Evolutionary conservation across 2,329 filamentous ascomycete genomes (phyloP), one percentile per base, ranked within the genome.

Genomic region (Xylaria sp.): DNA sequence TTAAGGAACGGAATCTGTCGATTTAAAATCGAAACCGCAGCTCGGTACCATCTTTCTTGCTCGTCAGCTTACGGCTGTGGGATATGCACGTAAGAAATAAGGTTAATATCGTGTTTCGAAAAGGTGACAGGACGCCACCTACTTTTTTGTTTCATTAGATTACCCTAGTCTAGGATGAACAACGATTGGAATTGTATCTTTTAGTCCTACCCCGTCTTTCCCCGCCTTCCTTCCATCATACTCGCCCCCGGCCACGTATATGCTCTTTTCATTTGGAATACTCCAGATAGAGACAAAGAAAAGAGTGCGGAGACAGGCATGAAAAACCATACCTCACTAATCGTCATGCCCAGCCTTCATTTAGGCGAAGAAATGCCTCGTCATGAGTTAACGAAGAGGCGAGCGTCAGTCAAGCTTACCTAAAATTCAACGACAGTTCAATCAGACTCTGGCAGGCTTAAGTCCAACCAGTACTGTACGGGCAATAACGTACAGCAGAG

Each of bases 401-500:
- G 54, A 54, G 10, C 1, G 9, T 29, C 23, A 37, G 6, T 27
- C 37, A 21, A 25, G 10, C 6, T 32, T 16, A 16, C n/a, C 5
- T 18, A 29, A 32, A 58, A 42, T 37, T 44, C 16, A 12, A 32
- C 32, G 44, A n/a, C 35, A 21, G 16, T 9, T n/a, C 13, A 40
- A 51, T 60, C 27, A 65, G 40, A 65, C 63, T 13, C 55, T 65
- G 35, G 16, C 54, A 37, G 48, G 5, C 29, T 65, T 65, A 0
- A 37, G 44, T 18, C 63, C 63, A 18, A 54, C 48, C 9, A 65
- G 35, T 18, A 65, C 63, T 13, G 63, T 60, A 48, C 63, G 55
- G 21, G 63, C 63, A 60, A 65, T 13, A 8, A 66, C 57, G 9
- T 60, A 66, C 13, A 66, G 51, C 16, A 66, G 18, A 5, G 63